Conservation (phyloP, 1,284 basidiomycete genomes). For the Moesziomyces sp. region DNA sequence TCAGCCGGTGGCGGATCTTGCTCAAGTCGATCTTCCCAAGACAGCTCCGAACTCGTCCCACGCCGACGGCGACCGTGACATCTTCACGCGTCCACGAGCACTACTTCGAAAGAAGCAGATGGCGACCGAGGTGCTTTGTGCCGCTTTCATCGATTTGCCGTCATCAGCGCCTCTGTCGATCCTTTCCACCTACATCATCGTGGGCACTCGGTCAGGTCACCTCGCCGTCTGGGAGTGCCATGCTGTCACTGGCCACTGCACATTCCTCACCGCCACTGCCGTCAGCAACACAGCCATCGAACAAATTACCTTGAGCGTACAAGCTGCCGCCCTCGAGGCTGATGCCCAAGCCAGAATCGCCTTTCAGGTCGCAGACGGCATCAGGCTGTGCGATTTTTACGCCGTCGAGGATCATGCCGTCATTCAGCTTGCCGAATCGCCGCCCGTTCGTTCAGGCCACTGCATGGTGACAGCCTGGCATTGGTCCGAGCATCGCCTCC, state of each 20-base stretch:
- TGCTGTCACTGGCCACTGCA: slow-evolving; percentile 17
- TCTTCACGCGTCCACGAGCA: slow-evolving; percentile 23
- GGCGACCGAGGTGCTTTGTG: slow-evolving; percentile 28
- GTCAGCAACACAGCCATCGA: slow-evolving; percentile 30
- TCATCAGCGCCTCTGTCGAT: too few species aligned
- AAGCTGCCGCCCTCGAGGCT: background rate
- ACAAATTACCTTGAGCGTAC: slow-evolving; percentile 10
- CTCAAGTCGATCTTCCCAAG: background rate
- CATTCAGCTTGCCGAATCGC: slow-evolving; percentile 1
- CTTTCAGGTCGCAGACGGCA: slow-evolving; percentile 23
- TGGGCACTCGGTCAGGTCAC: slow-evolving; percentile 36
- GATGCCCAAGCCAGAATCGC: slow-evolving; percentile 17
- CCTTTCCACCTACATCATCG: slow-evolving; percentile 13
- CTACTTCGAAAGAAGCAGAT: slow-evolving; percentile 25
- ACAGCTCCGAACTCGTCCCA: background rate
- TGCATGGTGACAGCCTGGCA: slow-evolving; percentile 22
- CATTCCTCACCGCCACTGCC: slow-evolving; percentile 13
- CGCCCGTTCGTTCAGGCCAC: slow-evolving; percentile 10
- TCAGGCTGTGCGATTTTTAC: slow-evolving; percentile 15
- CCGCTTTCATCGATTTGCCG: slow-evolving; percentile 12
- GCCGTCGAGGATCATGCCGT: background rate
- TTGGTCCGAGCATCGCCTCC: slow-evolving; percentile 23
- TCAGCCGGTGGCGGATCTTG: slow-evolving; percentile 2
- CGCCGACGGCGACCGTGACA: background rate
- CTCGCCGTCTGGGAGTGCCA: slow-evolving; percentile 30